Conservation (phyloP, 1,284 basidiomycete species). For the Melampsora occidentalis region DNA sequence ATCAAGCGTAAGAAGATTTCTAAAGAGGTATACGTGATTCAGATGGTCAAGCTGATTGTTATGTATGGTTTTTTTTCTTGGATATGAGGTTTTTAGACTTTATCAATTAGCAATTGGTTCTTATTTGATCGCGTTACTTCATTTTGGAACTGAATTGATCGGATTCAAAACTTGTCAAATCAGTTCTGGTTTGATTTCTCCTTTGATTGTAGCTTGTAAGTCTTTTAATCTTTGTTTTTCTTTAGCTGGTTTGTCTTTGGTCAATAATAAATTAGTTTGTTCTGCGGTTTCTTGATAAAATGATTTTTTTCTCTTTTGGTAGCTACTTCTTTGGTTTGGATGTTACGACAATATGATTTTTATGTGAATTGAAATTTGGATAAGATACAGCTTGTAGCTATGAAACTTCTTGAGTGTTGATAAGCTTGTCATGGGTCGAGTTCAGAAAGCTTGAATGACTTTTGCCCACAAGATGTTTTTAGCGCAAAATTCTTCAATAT, state of each 20-base stretch:
- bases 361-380: not conserved
- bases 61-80: not conserved
- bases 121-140: no score
- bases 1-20: slow-evolving; percentile 71
- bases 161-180: slow-evolving; percentile 14
- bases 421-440: no score
- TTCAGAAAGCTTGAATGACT: no score
- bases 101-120: no score
- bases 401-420: no score
- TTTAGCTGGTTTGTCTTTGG: no score
- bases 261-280: no score
- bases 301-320: slow-evolving; percentile 38
- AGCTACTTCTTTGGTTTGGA: slow-evolving; percentile 75
- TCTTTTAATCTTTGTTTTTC: slow-evolving; percentile 10
- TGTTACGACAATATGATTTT: slow-evolving; percentile 55
- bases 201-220: slow-evolving; percentile 10
- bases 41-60: slow-evolving; percentile 1
- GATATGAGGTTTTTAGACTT: no score
- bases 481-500: no score
- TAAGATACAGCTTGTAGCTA: no score
- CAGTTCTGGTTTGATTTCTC: not conserved
- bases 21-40: no score
- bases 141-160: slow-evolving; percentile 20
- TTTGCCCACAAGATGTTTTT: no score
- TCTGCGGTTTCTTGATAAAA: slow-evolving; percentile 9